Base-by-base conservation (phyloP, 2,329 filamentous ascomycete genomes). In the Beauveria asiatica region DNA sequence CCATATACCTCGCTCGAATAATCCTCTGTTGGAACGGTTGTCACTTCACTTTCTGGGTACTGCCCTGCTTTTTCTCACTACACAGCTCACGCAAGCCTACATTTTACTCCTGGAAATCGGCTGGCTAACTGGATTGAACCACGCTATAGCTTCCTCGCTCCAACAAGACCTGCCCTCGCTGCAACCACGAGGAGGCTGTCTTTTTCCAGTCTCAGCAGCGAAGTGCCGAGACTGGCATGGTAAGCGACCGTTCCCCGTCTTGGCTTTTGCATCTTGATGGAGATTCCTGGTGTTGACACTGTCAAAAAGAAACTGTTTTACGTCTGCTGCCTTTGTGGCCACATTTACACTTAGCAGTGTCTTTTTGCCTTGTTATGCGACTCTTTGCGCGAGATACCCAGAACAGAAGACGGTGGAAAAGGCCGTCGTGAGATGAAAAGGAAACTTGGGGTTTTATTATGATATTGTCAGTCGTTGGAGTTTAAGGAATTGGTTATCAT, bases 121-220 rank as follows among this genome's bases (percentile, higher is more conserved):
- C 67, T 73, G 70, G 76, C 78, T 80, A 75, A 81, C 76, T 67
- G 65, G 66, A 70, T 64, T 68, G 66, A 66, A 64, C 64, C 67
- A 62, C 39, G 9, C 19, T 80, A 71, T 84, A 97, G 92, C 89
- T 97, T 74, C 94, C 94, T 65, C 88, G 92, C 69, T 87, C 91
- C 68, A 90, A 91, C 73, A 91, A 89, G 76, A 82, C 83, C 62
- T 99, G 94, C 77, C 91, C 92, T 57, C 83, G 80, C 67, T 99
- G 95, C 80, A 82, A 83, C 66, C 89, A 94, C 74, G 85, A 86
- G 67, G 92, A 97, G 76, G 92, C 92, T 50, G 95, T 99, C 62
- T 99, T 96, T 78, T 99, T 99, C 80, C 94, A 99, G 78, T 97
- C 92, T 63, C 94, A 99, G 73, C 92, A 97, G 79, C 89, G 94